Evolutionary conservation across 176 grass and related monocot genomes (phyloP).

Genomic region (Typha latifolia): DNA sequence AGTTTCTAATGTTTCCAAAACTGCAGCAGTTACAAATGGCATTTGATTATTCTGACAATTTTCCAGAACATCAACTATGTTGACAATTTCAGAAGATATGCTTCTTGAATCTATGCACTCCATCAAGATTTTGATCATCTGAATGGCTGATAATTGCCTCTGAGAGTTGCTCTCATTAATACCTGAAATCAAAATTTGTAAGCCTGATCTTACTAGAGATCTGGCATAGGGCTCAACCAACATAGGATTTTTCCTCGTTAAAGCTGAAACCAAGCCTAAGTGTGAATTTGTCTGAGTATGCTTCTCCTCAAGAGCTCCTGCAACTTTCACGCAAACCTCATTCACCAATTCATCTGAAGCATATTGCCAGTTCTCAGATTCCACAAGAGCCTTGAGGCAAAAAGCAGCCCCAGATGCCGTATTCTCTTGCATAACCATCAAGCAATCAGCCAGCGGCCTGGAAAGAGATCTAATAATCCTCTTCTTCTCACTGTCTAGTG

Average conservation of each 20-base stretch:
- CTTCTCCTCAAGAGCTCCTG: constrained; percentile 40
- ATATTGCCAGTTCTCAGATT: constrained; percentile 50
- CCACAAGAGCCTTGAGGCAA: constrained; percentile 41
- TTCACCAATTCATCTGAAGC: constrained; percentile 43
- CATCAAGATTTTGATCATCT: constrained; percentile 58
- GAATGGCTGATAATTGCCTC: constrained; percentile 37
- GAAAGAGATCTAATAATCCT: constrained; percentile 34
- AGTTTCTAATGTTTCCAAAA: constrained; percentile 35
- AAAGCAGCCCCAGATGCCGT: constrained; percentile 43
- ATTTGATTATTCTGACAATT: constrained; percentile 13
- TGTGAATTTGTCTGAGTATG: constrained; percentile 34
- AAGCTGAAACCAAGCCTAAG: constrained; percentile 41
- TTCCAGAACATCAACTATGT: constrained; percentile 35
- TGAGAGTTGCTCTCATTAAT: constrained; percentile 14
- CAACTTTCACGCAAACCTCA: constrained; percentile 57
- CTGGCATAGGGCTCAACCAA: constrained; percentile 59
- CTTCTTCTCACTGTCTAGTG: constrained; percentile 32
- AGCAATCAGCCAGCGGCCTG: constrained; percentile 43
- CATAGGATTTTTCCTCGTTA: constrained; percentile 29
- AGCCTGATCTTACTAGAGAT: constrained; percentile 55
- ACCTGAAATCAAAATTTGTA: constrained; percentile 30
- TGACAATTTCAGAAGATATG: constrained; percentile 57
- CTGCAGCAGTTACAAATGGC: constrained; percentile 27
- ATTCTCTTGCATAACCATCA: constrained; percentile 41
- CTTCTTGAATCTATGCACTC: constrained; percentile 33